Conservation (phyloP, 768 basidiomycete genomes). For the Naganishia randhawae region DNA sequence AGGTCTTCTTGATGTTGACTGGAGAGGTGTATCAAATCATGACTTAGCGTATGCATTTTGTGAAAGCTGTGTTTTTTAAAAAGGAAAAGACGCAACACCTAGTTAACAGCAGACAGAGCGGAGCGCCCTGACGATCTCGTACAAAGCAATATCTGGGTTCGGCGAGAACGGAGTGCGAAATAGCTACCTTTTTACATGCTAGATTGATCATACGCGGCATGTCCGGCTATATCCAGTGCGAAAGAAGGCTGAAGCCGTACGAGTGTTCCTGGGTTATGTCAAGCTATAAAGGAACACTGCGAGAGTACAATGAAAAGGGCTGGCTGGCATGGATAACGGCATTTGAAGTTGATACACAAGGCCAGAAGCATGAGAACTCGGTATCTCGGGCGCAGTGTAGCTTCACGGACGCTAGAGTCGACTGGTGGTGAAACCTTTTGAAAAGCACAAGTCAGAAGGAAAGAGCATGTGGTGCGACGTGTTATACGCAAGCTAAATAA, state of each 20-base stretch:
- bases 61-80: not conserved
- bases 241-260: constrained; percentile 30
- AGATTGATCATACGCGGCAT: constrained; percentile 25
- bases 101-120: not conserved
- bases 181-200: constrained; percentile 26
- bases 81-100: not conserved
- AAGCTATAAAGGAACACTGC: no score
- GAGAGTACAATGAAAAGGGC: no score
- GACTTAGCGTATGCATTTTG: not conserved
- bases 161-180: not conserved
- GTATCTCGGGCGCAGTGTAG: no score
- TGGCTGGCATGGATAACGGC: no score
- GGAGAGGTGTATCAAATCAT: not conserved
- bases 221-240: constrained; percentile 24
- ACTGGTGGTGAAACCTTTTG: no score
- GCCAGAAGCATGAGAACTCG: no score
- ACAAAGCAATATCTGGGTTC: not conserved
- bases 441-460: no score
- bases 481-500: no score
- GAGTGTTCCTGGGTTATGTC: constrained; percentile 15
- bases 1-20: not conserved
- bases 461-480: no score
- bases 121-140: not conserved
- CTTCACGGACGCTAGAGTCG: no score
- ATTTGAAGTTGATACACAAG: no score